These are phyloP conservation scores for Lecanoromycetidae sp. DNA, from an alignment of 2,329 filamentous ascomycete species.

Conservation along the genomic window DNA sequence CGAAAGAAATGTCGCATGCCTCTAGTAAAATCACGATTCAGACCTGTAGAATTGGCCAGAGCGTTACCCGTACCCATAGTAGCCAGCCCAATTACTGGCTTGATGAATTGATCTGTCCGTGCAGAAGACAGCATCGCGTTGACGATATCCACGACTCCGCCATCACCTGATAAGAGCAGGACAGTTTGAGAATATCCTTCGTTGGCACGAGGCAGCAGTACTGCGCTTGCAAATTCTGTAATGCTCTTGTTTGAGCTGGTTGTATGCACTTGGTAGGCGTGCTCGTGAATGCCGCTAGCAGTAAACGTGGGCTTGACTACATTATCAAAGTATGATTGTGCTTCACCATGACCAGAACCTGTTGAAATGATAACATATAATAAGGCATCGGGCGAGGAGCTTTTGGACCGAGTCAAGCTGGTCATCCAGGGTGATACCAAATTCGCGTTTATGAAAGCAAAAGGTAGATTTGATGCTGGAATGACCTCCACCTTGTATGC, in stretches of 20 bases:
- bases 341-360: constrained; percentile 49
- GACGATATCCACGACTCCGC: constrained; percentile 69
- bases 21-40: constrained; percentile 24
- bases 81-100: constrained; percentile 45
- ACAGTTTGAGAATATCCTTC: constrained; percentile 45
- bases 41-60: constrained; percentile 30
- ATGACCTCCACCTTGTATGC: constrained; percentile 2
- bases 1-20: constrained; percentile 47
- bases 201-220: constrained; percentile 40
- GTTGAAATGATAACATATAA: constrained; percentile 57
- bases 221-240: constrained; percentile 44
- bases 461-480: background rate
- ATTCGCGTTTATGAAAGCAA: constrained; percentile 4
- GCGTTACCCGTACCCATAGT: constrained; percentile 42
- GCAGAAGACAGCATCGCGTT: constrained; percentile 46
- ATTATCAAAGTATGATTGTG: constrained; percentile 42
- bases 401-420: background rate
- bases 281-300: constrained; percentile 38
- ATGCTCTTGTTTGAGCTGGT: constrained; percentile 56
- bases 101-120: constrained; percentile 24
- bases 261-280: constrained; percentile 45
- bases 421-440: background rate
- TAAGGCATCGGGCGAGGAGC: no score
- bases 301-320: constrained; percentile 46
- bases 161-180: constrained; percentile 75